Evolutionary conservation across 78 protist species (phyloP).

Genomic region (Mantamonas sphyraenae): DNA sequence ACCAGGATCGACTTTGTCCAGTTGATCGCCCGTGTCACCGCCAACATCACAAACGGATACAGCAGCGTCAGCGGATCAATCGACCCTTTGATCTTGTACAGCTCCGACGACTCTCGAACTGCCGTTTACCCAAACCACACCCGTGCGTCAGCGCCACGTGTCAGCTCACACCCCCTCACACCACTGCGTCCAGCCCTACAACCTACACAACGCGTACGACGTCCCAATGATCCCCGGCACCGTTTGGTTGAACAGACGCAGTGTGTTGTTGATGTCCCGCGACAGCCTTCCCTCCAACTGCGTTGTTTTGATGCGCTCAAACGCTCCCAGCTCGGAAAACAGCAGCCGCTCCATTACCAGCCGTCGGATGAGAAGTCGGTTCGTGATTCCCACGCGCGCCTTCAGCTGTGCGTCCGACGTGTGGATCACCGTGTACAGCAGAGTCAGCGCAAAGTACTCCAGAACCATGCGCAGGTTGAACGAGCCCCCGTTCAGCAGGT

Average conservation of each 20-base stretch:
- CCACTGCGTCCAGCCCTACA: too few relatives aligned
- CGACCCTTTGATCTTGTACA: background rate
- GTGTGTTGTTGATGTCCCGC: constrained; percentile 4
- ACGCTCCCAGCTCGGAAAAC: constrained; percentile 13
- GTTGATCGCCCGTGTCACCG: background rate
- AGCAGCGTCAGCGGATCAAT: constrained; percentile 13
- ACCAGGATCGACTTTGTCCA: background rate
- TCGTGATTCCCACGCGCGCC: background rate
- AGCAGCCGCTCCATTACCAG: constrained; percentile 7
- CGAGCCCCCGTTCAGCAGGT: background rate
- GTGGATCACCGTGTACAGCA: background rate
- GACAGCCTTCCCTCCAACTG: constrained; percentile 2
- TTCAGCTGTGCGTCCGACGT: background rate
- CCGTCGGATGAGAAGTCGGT: constrained; percentile 1
- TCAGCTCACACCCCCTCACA: too few relatives aligned
- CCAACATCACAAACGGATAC: background rate
- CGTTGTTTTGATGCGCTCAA: background rate
- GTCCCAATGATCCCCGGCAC: background rate
- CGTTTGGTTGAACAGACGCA: constrained; percentile 11
- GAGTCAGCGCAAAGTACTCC: too few relatives aligned
- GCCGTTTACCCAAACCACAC: constrained; percentile 2
- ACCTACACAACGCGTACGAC: too few relatives aligned
- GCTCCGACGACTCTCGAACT: constrained; percentile 7
- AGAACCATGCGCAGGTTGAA: background rate
- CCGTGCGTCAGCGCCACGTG: too few relatives aligned